Evolutionary conservation across 768 basidiomycete genomes (phyloP), one percentile per base, ranked within the genome.

Genomic region (Asterophora parasitica): DNA sequence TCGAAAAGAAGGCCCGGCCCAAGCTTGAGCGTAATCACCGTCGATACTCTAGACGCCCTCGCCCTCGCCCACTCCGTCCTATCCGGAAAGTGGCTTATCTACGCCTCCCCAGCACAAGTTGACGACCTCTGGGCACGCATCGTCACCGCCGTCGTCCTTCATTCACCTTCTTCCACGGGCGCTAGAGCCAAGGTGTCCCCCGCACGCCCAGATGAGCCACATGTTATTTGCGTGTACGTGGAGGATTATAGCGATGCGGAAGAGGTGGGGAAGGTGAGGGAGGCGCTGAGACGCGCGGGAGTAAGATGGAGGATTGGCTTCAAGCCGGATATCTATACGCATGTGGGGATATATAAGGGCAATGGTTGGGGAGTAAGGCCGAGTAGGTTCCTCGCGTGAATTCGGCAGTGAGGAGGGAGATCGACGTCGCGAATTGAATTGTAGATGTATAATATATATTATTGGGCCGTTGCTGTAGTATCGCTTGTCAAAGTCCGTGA

Each of bases 71-170:
- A 70, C 49, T 54, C 60, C 13, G 62, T 67, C 7, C 37, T 67
- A 5, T 42, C 54, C 3, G 70, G 68, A n/a, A 71, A 72, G 42
- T 72, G 72, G 70, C 56, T 73, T 47, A 55, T 73, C 9, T 70
- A 69, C 44, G 51, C 58, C n/a, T 55, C 66, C 19, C 41, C 60
- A 1, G 33, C 49, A 13, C 53, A 62, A 40, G 57, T 71, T 11
- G 70, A 73, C 46, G 54, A 54, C 10, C 52, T 70, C 1, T 73
- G 70, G 72, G 58, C 56, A 4, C 63, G 62, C 31, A 53, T 72
- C 20, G 63, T 71, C 12, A 53, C 48, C 8, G 48, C 48, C 13
- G 48, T 53, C 8, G 46, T 53, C 12, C 48, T 44, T 42, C 46
- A 50, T 26, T 48, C 52, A 7, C 52, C 52, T 13, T 17, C 35